A percentile compares a stretch with the other conserved stretches of the same genome.
Conservation (phyloP, 2,329 filamentous ascomycete genomes). For the Tolypocladium sp. region DNA sequence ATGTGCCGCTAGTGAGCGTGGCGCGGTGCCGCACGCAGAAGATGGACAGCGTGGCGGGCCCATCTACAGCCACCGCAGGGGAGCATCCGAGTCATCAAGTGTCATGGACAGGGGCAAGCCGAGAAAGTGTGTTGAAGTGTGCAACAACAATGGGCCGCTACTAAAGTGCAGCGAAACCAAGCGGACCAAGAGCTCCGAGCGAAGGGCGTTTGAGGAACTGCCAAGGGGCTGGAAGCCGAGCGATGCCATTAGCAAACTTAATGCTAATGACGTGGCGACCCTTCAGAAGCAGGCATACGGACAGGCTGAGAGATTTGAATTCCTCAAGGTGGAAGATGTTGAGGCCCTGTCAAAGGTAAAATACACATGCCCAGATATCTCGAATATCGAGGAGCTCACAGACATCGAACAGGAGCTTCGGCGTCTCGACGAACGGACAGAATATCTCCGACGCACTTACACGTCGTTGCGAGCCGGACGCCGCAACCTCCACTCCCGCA, state of each 20-base stretch:
- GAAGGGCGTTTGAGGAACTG: constrained; percentile 50
- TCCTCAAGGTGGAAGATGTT: constrained; percentile 53
- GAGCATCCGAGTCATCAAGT: constrained; percentile 47
- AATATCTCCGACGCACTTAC: constrained; percentile 70
- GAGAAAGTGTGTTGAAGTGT: constrained; percentile 39
- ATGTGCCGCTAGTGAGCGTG: not conserved
- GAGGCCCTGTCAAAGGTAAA: constrained; percentile 55
- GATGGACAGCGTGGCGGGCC: constrained; percentile 4
- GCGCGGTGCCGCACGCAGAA: constrained; percentile 3
- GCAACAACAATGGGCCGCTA: constrained; percentile 25
- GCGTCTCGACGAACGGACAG: constrained; percentile 66
- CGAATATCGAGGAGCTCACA: not conserved
- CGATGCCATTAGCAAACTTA: constrained; percentile 43
- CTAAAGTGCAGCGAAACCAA: constrained; percentile 31
- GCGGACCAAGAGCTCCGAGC: constrained; percentile 40
- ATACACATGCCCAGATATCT: too few species aligned
- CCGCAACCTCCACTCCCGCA: constrained; percentile 66
- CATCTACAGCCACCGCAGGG: constrained; percentile 34
- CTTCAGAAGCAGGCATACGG: constrained; percentile 53
- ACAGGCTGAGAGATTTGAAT: constrained; percentile 54
- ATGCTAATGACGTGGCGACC: constrained; percentile 35
- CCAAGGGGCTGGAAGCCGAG: constrained; percentile 46
- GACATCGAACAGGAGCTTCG: constrained; percentile 52
- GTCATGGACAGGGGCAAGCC: constrained; percentile 56
- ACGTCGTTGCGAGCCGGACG: constrained; percentile 66